Evolutionary conservation across 2,329 filamentous ascomycete species (phyloP), one percentile per base, ranked within the genome.

Genomic region (Truncatella angustata): DNA sequence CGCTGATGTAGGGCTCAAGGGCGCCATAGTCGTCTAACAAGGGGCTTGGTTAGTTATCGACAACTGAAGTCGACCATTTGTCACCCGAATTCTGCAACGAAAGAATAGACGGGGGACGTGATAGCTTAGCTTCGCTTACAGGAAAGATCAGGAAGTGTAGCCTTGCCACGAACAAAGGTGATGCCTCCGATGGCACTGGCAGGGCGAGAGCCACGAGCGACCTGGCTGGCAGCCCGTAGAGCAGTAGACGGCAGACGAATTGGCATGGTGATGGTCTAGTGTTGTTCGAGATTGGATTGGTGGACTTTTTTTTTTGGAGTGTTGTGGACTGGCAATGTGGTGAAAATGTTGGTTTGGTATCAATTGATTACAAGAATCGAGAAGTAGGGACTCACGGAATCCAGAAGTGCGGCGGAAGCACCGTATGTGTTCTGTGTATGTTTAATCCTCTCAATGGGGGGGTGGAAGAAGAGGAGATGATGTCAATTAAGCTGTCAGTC

Each of bases 11-110:
- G 47, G 84, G 84, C 77, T 99, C 94, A 64, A 99, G 91, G 49
- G 92, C 94, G 69, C 88, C 90, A 73, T 97, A 99, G 80, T 97
- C 94, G 70, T 97, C 93, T 96, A 60, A 23, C 12, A 10, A 5
- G 11, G 18, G 5, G 21, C 36, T n/a, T 14, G 4, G 32, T 48
- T 21, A 35, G 44, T 5, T 26, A 32, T 30, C 14, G 28, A 5
- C 7, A 4, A 5, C 24, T 39, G 16, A 4, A 39, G 16, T 39
- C 6, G 6, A n/a, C 2, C 16, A 18, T 10, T 20, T 39, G 21
- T 43, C 9, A n/a, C 16, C 59, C n/a, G 16, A 24, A n/a, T 16
- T 10, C 3, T n/a, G 16, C 2, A 36, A 12, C n/a, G 11, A 10
- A 5, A 36, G 7, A 12, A 36, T 36, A 16, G 34, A 7, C 12